A percentile compares a stretch with the other conserved stretches of the same genome.
Conservation (phyloP, 2,329 filamentous ascomycete species). For the Fusarium buxicola region DNA sequence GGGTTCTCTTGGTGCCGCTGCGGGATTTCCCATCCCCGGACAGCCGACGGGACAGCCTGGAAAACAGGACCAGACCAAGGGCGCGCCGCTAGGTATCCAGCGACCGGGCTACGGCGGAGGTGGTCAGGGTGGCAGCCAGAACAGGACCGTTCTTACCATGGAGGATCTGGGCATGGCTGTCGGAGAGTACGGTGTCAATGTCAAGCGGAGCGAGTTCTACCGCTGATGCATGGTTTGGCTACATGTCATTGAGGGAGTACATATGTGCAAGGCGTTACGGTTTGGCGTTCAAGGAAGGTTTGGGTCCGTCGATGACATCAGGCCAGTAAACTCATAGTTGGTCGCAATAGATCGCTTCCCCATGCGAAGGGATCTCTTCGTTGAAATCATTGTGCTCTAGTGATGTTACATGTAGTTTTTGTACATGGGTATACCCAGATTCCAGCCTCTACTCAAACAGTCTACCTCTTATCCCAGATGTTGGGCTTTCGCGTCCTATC, state of each 20-base stretch:
- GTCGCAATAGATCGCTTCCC: constrained; percentile 35
- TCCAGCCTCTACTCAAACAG: constrained; percentile 26
- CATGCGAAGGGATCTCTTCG: constrained; percentile 17
- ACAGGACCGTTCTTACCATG: constrained; percentile 96
- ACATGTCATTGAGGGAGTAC: constrained; percentile 13
- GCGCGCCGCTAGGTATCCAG: constrained; percentile 77
- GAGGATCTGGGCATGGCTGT: constrained; percentile 99
- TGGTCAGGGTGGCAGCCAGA: constrained; percentile 88
- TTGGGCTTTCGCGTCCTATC: constrained; percentile 68
- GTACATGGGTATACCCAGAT: constrained; percentile 44
- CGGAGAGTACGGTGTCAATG: constrained; percentile 96
- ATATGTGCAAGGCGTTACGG: constrained; percentile 40
- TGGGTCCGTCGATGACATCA: constrained; percentile 34
- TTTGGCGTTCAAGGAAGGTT: constrained; percentile 38
- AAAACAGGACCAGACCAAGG: constrained; percentile 67
- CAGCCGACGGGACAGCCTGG: constrained; percentile 69
- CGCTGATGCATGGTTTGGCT: constrained; percentile 60
- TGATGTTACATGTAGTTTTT: constrained; percentile 49
- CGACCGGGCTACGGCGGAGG: constrained; percentile 86
- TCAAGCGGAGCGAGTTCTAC: constrained; percentile 98
- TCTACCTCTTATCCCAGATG: constrained; percentile 60
- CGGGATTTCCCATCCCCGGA: constrained; percentile 74
- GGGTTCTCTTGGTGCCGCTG: constrained; percentile 82
- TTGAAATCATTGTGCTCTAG: constrained; percentile 33
- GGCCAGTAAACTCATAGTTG: constrained; percentile 22